Base-by-base conservation (phyloP, 805 yeast species). In the Suhomyces sp. region DNA sequence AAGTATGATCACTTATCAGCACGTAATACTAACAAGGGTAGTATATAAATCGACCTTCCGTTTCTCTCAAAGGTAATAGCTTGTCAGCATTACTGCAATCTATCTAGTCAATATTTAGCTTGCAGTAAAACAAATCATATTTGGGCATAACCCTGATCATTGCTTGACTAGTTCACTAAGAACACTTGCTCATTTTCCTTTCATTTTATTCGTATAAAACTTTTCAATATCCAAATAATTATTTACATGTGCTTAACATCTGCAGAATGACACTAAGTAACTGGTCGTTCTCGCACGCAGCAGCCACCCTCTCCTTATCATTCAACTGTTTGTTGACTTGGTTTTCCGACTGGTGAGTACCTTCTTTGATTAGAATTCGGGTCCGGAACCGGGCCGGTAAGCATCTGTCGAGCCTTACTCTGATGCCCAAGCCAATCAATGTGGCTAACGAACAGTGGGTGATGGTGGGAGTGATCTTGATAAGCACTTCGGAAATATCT, bases 381-480 rank as follows among this genome's bases (percentile, higher is more conserved):
- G 90, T 84, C 57, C 98, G 77, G 73, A 81, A 92, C 51, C 97
- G 75, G 3, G 90, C 83, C 1, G 97, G 96, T 29, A 94, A 77
- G 54, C 96, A 82, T 61, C 99, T 75, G 56, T 93, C 97, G 43
- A 94, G 75, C 33, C 99, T 77, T 1, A 94, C 98, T 47, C 97
- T 76, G 49, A 94, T 89, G 0, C 99, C 98, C 39, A 94, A 77
- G 0, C 99, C 99, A 52, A 94, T 94, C 46, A 94, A 78, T 0
- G 99, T 94, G 0, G 99, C 99, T 54, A 94, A 76, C 0, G 97
- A 90, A 67, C 99, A 94, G 64, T 94, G 99, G 3, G 98, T 94
- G 60, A 94, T 93, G 0, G 99, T 94, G 1, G 99, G 99, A 0
- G 99, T 94, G 55, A 94, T 94, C 60, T 81, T 82, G 25, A 94